Conservation (phyloP, 345 rosid species). For the Mallotus nudiflorus region DNA sequence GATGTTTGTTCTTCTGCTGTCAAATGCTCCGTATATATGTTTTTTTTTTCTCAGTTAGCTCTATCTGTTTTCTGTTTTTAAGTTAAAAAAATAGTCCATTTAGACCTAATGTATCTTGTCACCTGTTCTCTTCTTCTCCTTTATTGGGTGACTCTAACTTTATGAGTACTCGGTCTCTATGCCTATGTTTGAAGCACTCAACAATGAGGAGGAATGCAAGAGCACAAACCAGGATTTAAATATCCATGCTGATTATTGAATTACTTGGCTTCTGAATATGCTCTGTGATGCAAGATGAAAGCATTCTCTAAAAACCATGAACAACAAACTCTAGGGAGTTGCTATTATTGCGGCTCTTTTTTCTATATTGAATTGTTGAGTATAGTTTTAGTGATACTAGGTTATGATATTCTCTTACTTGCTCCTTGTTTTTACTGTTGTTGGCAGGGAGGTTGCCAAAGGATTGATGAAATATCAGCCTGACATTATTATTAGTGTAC, state of each 20-base stretch:
- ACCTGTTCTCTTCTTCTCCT: background rate
- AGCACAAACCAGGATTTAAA: background rate
- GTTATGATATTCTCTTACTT: constrained; percentile 4
- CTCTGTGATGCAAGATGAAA: background rate
- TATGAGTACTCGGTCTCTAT: background rate
- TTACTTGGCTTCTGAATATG: background rate
- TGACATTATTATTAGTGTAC: constrained; percentile 91
- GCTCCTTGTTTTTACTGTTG: constrained; percentile 16
- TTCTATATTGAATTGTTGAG: background rate
- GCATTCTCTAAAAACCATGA: background rate
- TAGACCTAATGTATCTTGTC: background rate
- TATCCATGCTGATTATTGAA: background rate
- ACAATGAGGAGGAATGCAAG: too few relatives aligned
- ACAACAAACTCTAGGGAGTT: background rate
- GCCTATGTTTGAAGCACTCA: background rate
- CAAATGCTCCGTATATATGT: background rate
- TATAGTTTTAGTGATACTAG: background rate
- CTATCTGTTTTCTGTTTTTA: background rate
- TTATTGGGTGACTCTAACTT: background rate
- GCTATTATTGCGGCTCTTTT: background rate
- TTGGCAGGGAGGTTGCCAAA: constrained; percentile 82
- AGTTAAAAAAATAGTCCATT: background rate
- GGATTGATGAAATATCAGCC: constrained; percentile 99
- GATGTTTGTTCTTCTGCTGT: background rate
- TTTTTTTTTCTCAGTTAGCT: background rate